Conservation (phyloP, 768 basidiomycete genomes). For the Amyloporia xantha region DNA sequence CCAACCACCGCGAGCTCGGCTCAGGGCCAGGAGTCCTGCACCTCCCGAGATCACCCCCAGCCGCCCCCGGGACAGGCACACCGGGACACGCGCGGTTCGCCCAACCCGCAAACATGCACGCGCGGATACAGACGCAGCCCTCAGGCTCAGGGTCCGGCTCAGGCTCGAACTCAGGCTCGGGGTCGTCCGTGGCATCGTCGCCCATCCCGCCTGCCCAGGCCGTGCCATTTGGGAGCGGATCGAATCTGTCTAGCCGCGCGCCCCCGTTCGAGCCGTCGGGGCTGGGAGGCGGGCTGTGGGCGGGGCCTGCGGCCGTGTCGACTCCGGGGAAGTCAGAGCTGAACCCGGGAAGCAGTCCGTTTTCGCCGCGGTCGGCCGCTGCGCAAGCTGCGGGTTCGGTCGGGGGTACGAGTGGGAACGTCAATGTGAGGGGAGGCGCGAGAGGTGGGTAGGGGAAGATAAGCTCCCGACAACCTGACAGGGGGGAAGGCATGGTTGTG, state of each 20-base stretch:
- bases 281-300: conserved; percentile 3
- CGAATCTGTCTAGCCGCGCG: conserved; percentile 47
- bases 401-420: background rate
- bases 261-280: conserved; percentile 46
- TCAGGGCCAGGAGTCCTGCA: conserved; percentile 22
- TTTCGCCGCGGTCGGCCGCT: conserved; percentile 14
- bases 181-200: conserved; percentile 13
- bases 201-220: conserved; percentile 12
- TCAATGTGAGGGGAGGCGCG: no score
- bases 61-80: conserved; percentile 1
- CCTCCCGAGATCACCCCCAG: conserved; percentile 10
- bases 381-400: conserved; percentile 6
- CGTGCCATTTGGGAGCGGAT: conserved; percentile 14
- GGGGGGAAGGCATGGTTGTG: no score
- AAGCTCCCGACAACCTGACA: no score
- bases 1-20: conserved; percentile 2
- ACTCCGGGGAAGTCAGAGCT: conserved; percentile 18
- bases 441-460: no score
- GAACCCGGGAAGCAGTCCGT: conserved; percentile 22
- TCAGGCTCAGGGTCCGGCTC: background rate
- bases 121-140: conserved; percentile 7
- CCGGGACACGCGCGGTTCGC: background rate
- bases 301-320: conserved; percentile 3
- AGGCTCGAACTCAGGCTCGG: conserved; percentile 4
- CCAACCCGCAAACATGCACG: background rate